These are phyloP conservation scores for Peziza echinospora DNA, from an alignment of 495 filamentous ascomycete species.

Conservation along the genomic window DNA sequence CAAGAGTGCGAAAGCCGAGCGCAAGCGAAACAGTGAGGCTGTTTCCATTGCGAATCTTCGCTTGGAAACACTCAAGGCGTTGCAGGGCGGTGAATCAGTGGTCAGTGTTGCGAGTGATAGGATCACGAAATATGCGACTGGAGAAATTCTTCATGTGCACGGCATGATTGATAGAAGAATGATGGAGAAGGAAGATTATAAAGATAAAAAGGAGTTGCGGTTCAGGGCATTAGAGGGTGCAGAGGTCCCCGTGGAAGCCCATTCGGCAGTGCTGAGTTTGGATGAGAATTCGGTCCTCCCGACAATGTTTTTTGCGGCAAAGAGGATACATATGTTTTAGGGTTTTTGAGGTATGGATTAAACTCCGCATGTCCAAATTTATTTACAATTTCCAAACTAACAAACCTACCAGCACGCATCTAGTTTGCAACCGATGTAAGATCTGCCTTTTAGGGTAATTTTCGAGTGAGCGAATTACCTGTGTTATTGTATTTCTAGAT, in stretches of 20 bases:
- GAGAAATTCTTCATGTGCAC: neutral
- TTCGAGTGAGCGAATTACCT: too few relatives aligned
- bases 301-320: neutral
- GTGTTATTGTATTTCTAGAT: too few relatives aligned
- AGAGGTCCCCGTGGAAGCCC: neutral
- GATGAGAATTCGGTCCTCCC: neutral
- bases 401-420: too few relatives aligned
- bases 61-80: neutral
- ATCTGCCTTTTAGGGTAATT: too few relatives aligned
- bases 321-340: slow-evolving; percentile 1
- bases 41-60: neutral
- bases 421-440: too few relatives aligned
- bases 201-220: neutral
- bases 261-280: slow-evolving; percentile 1
- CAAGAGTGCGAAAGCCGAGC: neutral
- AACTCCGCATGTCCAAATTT: slow-evolving; percentile 23
- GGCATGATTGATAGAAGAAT: neutral
- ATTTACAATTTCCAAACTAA: too few relatives aligned
- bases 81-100: neutral
- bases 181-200: neutral
- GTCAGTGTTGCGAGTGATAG: neutral
- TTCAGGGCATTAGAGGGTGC: neutral
- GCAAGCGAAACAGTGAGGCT: neutral
- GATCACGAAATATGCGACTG: neutral
- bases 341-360: neutral